Percentiles rank a stretch among this genome's conserved stretches.
These are phyloP conservation scores for Solanum paucissectum DNA, from an alignment of 257 asterid species.

Conservation along the genomic window DNA sequence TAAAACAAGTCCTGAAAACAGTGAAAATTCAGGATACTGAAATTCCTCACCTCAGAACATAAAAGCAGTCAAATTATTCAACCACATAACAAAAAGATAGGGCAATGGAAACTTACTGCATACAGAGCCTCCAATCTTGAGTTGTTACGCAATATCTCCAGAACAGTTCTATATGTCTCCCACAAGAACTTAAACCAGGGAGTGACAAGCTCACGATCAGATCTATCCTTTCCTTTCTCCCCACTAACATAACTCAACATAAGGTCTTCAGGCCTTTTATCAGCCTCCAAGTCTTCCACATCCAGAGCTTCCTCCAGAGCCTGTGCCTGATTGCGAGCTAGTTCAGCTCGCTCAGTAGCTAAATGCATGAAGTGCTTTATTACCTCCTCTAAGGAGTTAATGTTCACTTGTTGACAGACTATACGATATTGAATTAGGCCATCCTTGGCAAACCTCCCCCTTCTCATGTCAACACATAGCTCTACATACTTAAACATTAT, in stretches of 20 bases:
- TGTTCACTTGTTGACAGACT: conserved; percentile 91
- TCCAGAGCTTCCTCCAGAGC: conserved; percentile 88
- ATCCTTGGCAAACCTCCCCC: conserved; percentile 95
- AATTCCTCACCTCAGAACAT: not conserved
- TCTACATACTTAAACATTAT: conserved; percentile 90
- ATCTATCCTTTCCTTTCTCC: conserved; percentile 89
- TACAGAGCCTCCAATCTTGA: conserved; percentile 66
- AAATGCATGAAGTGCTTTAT: conserved; percentile 95
- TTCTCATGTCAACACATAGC: conserved; percentile 89
- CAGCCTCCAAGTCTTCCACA: conserved; percentile 87
- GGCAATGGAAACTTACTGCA: conserved; percentile 31
- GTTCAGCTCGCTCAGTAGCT: conserved; percentile 85
- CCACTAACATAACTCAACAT: conserved; percentile 96
- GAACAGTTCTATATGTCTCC: conserved; percentile 79
- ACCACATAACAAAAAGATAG: not conserved
- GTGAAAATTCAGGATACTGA: not conserved
- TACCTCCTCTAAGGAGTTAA: conserved; percentile 79
- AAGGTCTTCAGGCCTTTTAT: conserved; percentile 89
- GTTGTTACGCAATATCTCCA: conserved; percentile 71
- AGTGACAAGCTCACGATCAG: conserved; percentile 85
- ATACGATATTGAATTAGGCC: conserved; percentile 91
- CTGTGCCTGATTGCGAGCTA: conserved; percentile 72
- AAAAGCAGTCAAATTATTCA: not conserved
- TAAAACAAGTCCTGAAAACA: not conserved
- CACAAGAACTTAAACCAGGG: conserved; percentile 87